Evolutionary conservation across 805 yeast species (phyloP).

Genomic region (Wickerhamomyces chaumierensis): DNA sequence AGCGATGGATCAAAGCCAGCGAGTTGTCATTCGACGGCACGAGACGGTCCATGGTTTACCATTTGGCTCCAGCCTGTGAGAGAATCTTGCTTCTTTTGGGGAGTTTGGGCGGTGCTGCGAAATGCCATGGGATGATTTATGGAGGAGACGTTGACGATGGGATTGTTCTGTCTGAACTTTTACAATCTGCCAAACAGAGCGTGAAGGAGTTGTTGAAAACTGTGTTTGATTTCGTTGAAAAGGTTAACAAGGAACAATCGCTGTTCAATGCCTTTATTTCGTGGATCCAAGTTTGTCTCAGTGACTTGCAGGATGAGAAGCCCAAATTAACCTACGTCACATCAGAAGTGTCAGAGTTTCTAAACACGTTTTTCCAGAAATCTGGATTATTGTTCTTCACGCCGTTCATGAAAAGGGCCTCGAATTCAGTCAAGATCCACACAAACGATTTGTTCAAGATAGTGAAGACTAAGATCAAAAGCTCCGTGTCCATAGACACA

Average conservation of each 20-base stretch:
- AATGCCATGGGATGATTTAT: constrained; percentile 10
- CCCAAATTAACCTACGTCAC: constrained; percentile 10
- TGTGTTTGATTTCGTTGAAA: constrained; percentile 27
- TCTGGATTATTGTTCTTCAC: constrained; percentile 11
- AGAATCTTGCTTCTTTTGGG: constrained; percentile 35
- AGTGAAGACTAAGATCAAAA: constrained; percentile 6
- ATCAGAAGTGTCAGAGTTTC: constrained; percentile 18
- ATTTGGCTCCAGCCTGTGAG: constrained; percentile 45
- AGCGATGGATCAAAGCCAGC: constrained; percentile 42
- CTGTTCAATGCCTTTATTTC: constrained; percentile 30
- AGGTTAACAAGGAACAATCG: constrained; percentile 33
- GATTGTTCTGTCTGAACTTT: not conserved
- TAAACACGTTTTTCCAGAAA: constrained; percentile 15
- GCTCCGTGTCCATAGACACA: constrained; percentile 1
- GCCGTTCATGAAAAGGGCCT: constrained; percentile 14
- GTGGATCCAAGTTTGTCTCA: constrained; percentile 26
- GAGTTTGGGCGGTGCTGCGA: constrained; percentile 28
- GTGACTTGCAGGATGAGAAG: constrained; percentile 19
- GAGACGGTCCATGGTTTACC: constrained; percentile 34
- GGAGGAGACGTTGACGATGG: not conserved
- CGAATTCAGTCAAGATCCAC: constrained; percentile 13
- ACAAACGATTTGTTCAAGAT: constrained; percentile 13
- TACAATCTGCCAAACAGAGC: constrained; percentile 6
- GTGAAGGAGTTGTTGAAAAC: constrained; percentile 18
- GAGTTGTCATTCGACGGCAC: constrained; percentile 37